Evolutionary conservation across 257 asterid genomes (phyloP).

Genomic region (Fraxinus anomala): DNA sequence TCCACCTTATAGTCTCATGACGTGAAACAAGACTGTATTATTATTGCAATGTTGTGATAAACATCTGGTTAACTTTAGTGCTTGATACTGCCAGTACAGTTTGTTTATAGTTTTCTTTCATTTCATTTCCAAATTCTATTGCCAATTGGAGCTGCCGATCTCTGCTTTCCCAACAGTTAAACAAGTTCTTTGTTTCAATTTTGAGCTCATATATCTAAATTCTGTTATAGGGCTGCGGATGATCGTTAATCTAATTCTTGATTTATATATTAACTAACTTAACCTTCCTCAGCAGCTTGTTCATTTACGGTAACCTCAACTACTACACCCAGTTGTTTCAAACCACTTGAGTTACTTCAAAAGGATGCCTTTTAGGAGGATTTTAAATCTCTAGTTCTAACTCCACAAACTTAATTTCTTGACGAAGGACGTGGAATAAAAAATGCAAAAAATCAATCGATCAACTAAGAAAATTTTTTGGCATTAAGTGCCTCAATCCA

Average conservation of each 20-base stretch:
- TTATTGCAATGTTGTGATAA: background rate
- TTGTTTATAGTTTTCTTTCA: background rate
- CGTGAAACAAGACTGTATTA: background rate
- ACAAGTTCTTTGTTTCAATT: background rate
- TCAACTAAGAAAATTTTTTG: background rate
- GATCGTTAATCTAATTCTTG: background rate
- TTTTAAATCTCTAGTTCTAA: background rate
- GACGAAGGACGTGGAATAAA: background rate
- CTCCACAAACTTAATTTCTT: background rate
- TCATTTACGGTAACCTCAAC: background rate
- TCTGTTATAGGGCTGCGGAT: background rate
- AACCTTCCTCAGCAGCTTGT: background rate
- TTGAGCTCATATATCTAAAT: background rate
- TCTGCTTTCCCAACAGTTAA: background rate
- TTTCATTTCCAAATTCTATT: no score
- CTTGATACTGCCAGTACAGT: background rate
- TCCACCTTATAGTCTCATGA: background rate
- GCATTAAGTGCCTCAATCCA: background rate
- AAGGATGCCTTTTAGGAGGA: background rate
- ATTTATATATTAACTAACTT: background rate
- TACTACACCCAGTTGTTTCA: background rate
- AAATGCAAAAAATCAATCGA: background rate
- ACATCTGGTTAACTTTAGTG: background rate
- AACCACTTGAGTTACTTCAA: background rate
- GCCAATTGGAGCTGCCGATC: background rate